These are phyloP conservation scores for Elsinoe australis DNA, from an alignment of 2,329 filamentous ascomycete species.

Conservation along the genomic window DNA sequence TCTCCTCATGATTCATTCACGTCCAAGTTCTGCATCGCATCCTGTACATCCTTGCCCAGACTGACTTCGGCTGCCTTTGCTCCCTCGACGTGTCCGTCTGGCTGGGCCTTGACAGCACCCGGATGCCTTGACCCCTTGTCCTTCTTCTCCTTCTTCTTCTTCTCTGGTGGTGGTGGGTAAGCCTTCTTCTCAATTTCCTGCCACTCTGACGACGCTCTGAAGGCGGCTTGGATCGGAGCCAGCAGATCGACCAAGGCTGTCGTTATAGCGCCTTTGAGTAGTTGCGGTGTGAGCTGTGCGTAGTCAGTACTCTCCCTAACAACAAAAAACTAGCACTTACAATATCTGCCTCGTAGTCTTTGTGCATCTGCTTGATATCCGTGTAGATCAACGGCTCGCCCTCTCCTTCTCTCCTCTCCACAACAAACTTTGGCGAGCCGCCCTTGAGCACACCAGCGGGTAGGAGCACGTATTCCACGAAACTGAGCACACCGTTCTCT, in stretches of 20 bases:
- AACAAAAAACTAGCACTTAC: constrained; percentile 43
- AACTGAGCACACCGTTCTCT: constrained; percentile 77
- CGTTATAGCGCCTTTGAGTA: constrained; percentile 76
- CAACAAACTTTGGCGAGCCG: constrained; percentile 54
- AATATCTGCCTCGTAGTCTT: constrained; percentile 72
- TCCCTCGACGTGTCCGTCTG: constrained; percentile 41
- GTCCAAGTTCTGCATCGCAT: constrained; percentile 33
- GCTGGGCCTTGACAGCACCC: constrained; percentile 40
- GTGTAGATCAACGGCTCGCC: constrained; percentile 71
- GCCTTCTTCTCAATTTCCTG: constrained; percentile 68
- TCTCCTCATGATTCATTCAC: constrained; percentile 18
- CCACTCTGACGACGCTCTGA: constrained; percentile 66
- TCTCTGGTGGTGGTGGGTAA: constrained; percentile 62
- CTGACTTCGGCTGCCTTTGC: constrained; percentile 34
- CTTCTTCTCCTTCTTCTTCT: constrained; percentile 62
- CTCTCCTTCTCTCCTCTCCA: constrained; percentile 58
- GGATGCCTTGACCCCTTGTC: constrained; percentile 63
- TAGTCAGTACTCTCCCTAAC: neutral
- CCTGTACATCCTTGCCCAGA: constrained; percentile 36
- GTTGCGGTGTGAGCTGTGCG: constrained; percentile 66
- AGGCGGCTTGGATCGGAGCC: constrained; percentile 68
- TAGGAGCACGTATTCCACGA: constrained; percentile 80
- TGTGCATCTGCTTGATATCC: constrained; percentile 64
- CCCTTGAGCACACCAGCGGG: constrained; percentile 60
- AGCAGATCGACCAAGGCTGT: constrained; percentile 66